A percentile compares a stretch with the other conserved stretches of the same genome.
Evolutionary conservation across 1,284 basidiomycete genomes (phyloP).

Genomic region (Cryptococcus hybrid): DNA sequence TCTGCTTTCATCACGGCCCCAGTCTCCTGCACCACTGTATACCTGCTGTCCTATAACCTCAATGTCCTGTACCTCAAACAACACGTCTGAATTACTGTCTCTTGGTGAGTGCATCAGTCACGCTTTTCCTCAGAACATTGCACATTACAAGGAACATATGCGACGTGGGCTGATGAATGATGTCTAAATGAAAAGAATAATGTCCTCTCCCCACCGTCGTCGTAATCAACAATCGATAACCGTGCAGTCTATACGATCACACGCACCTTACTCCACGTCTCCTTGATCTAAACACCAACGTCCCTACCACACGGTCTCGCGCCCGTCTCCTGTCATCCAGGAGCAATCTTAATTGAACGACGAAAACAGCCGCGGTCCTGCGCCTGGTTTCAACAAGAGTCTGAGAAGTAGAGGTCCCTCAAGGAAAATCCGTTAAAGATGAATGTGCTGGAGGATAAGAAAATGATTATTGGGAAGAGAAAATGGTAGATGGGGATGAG

Average conservation of each 20-base stretch:
- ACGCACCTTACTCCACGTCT: background rate
- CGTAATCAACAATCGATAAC: slow-evolving; percentile 5
- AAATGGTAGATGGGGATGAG: slow-evolving; percentile 1
- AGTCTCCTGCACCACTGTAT: background rate
- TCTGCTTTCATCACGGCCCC: background rate
- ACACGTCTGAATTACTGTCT: slow-evolving; percentile 15
- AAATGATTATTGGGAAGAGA: slow-evolving; percentile 6
- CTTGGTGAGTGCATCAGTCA: slow-evolving; percentile 1
- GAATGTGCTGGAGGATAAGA: slow-evolving; percentile 6
- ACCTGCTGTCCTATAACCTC: background rate
- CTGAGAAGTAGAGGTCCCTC: slow-evolving; percentile 12
- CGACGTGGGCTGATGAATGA: too few species aligned
- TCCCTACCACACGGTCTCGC: background rate
- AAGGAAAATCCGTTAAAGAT: slow-evolving; percentile 10
- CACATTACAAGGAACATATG: too few species aligned
- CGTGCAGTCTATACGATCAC: slow-evolving; percentile 5
- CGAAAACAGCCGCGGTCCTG: slow-evolving; percentile 6
- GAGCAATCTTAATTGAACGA: background rate
- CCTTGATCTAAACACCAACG: background rate
- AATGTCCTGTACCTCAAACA: slow-evolving; percentile 2
- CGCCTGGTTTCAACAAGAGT: slow-evolving; percentile 5
- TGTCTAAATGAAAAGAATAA: slow-evolving; percentile 1
- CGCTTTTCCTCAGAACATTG: too few species aligned
- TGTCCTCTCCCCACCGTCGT: slow-evolving; percentile 12
- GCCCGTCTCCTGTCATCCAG: background rate